A percentile compares a stretch with the other conserved stretches of the same genome.
phyloP scores from a whole-genome alignment of 2,329 filamentous ascomycete species.

The Phaeosphaeria sp. region DNA sequence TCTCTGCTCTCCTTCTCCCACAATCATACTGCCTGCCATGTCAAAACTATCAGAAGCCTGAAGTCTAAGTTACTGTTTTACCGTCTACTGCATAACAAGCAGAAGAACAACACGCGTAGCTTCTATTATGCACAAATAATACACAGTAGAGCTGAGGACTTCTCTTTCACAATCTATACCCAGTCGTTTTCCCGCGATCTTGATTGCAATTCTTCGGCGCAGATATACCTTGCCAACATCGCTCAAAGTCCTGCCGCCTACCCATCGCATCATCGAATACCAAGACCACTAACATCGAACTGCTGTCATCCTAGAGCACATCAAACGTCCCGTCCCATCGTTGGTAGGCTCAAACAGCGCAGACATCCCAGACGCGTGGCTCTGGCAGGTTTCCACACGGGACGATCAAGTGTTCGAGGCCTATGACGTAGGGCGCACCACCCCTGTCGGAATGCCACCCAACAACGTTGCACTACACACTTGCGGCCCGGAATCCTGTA shows the following conservation, averaged over 20 bases:
- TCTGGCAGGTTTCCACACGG: slow-evolving; percentile 18
- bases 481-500: slow-evolving; percentile 20
- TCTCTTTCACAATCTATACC: too few relatives aligned
- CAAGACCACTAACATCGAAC: neutral
- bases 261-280: neutral
- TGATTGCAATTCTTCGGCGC: neutral
- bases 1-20: too few relatives aligned
- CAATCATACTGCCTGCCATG: too few relatives aligned
- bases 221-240: neutral
- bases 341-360: neutral
- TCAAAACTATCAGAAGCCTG: too few relatives aligned
- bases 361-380: slow-evolving; percentile 5
- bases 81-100: too few relatives aligned
- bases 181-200: neutral
- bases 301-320: neutral
- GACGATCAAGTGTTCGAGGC: slow-evolving; percentile 20
- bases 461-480: slow-evolving; percentile 4
- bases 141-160: too few relatives aligned
- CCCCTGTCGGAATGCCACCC: slow-evolving; percentile 14
- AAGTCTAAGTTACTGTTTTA: too few relatives aligned
- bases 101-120: too few relatives aligned
- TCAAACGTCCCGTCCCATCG: slow-evolving; percentile 7
- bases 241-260: neutral
- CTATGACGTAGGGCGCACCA: slow-evolving; percentile 23
- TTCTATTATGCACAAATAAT: too few relatives aligned